Base-by-base conservation (phyloP, 495 filamentous ascomycete species). In the Immersiella caudata region DNA sequence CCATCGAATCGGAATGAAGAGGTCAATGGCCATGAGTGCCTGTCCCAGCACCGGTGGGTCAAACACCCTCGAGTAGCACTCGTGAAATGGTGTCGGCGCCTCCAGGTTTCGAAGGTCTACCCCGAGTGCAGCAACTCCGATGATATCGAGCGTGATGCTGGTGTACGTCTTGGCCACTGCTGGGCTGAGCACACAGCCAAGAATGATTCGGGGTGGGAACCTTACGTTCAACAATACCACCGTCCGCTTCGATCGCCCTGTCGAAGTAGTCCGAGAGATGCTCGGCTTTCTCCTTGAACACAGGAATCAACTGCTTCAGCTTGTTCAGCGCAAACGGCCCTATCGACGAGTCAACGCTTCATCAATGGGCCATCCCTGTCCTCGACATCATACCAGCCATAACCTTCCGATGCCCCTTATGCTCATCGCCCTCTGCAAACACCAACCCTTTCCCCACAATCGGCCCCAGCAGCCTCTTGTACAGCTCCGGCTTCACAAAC, bases 61-160 rank as follows among this genome's bases (percentile, higher is more conserved):
- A 46, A 73, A 70, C 1, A 71, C 50, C 5, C 49, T 33, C 14
- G 68, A 21, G 58, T 76, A 76, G 36, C 62, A 64, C 3, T 62
- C 55, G 24, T 61, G 36, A 59, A 72, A 72, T 8, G 36, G 50
- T 21, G 59, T 67, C 11, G 65, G 55, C 7, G 54, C 27, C 12
- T 46, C 29, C 11, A 93, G 69, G 0, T 86, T 83, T 40, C 80
- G 73, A 62, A 92, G 91, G n/a, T 92, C 88, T 3, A 86, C 80
- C 0, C 89, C 89, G 71, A 92, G 84, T 2, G 88, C 87, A 0
- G 87, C 84, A 2, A 84, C 76, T 3, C 90, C 89, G 58, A 92
- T 91, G 62, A 92, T 88, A 68, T 93, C 91, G 1, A 93, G 85
- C 0, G 89, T 89, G 20, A 67, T 52, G 33, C 67, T 73, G 0